Evolutionary conservation across 148 eudicot species (phyloP), one percentile per base, ranked within the genome.

Genomic region (Talinum fruticosum): DNA sequence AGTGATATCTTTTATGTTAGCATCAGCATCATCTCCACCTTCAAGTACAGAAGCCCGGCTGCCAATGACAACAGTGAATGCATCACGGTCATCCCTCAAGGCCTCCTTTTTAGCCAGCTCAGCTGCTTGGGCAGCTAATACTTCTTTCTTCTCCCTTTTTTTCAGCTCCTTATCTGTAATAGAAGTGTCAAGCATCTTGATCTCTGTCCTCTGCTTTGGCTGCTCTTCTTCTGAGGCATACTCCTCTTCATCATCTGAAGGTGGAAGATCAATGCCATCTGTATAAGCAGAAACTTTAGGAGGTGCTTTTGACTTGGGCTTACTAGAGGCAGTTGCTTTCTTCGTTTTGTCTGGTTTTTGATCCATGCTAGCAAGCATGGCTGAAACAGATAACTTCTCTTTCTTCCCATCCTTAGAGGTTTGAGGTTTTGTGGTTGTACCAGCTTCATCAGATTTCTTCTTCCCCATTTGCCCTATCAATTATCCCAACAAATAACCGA

Each of bases 21-120:
- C 90, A 82, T 88, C 88, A 69, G 90, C 87, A 53, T 88, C 90
- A 80, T 82, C 87, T 65, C 81, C 85, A 41, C 87, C 85, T 1
- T 85, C 90, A 68, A 87, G 88, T 30, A 73, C 84, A 8, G 90
- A 81, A 38, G 87, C 87, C 64, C 84, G 79, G 54, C 85, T 82
- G 30, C 88, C 90, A 73, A 88, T 88, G 30, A 83, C 90, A 32
- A 87, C 90, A 33, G 85, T 82, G 62, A 87, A 87, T 2, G 88
- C 90, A 85, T 71, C 74, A 37, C 6, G 32, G 54, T 71, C 74
- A 23, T 71, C 74, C 53, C 19, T 73, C 45, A 73, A 73, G 45
- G 76, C 76, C 19, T 73, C 64, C 41, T 34, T 73, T 53, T 33
- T 73, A 5, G 64, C 83, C 10, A 16, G 14, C 19, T 76, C 83